Base-by-base conservation (phyloP, 139 green algal genomes). In the Raphidocelis subcapitata region DNA sequence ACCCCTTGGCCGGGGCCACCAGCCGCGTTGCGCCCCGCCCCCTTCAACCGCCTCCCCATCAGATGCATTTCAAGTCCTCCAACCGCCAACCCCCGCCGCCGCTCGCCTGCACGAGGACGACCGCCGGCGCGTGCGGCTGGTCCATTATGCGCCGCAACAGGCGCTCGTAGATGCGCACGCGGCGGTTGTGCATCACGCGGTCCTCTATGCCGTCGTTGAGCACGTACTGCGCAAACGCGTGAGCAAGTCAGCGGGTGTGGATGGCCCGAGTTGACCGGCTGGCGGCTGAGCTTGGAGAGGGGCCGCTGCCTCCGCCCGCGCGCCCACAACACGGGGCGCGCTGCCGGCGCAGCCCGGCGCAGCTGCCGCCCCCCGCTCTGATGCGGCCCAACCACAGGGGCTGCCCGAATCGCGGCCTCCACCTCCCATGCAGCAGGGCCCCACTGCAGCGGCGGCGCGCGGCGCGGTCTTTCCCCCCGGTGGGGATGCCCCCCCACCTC, bases 151-250 rank as follows among this genome's bases (percentile, higher is more conserved):
- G 55, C 10, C 55, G 55, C 26, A 62, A 8, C n/a, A 62, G 55
- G n/a, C 55, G 24, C 55, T 62, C 55, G 26, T 62, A 62, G 10
- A 62, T 31, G n/a, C 26, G 24, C n/a, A 62, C 55, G 24, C 55
- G 24, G 10, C 26, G 8, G 55, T 62, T 62, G 55, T 62, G 55
- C 55, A 62, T 31, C 55, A 62, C 55, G 26, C 55, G 55, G 55
- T 62, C 55, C 55, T 62, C 55, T 8, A 62, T 62, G 10, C 55
- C 55, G 26, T 62, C 55, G 26, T 62, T 62, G 10, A 62, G 24
- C 55, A 62, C 55, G 26, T 62, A 62, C 55, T 62, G n/a, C 24
- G 26, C 55, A 62, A 62, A 62, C 10, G 55, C 14, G 20, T 57
- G 20, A 18, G 20, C 18, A n/a, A 57, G 18, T 57, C 49, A 18